Evolutionary conservation across 345 rosid species (phyloP).

Genomic region (Hibiscus trionum): DNA sequence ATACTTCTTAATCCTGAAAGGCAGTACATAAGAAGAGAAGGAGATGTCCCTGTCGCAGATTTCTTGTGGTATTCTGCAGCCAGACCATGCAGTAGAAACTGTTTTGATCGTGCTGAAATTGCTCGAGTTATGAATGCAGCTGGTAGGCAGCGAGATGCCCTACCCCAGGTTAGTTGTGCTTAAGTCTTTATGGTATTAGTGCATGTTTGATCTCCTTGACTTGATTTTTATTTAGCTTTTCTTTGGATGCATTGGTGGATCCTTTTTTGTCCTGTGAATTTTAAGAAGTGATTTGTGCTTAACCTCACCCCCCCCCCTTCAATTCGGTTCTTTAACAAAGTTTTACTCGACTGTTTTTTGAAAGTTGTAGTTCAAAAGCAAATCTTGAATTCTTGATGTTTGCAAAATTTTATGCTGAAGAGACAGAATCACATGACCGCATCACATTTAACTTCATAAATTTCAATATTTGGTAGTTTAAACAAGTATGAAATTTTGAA

Average conservation of each 20-base stretch:
- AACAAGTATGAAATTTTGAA: background rate
- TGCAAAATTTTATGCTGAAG: background rate
- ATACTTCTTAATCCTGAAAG: conserved; percentile 86
- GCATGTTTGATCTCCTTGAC: conserved; percentile 2
- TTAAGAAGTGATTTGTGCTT: background rate
- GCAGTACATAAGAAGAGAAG: conserved; percentile 73
- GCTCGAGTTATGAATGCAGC: conserved; percentile 96
- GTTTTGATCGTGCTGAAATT: conserved; percentile 91
- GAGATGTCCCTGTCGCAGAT: conserved; percentile 82
- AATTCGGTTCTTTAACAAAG: background rate
- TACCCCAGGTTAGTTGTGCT: conserved; percentile 58
- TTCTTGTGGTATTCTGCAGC: conserved; percentile 94
- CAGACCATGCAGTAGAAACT: conserved; percentile 87
- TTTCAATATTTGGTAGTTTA: background rate
- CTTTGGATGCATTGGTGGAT: background rate
- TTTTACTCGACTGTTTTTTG: background rate
- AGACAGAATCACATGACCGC: background rate
- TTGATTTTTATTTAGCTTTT: background rate
- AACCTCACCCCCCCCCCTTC: background rate
- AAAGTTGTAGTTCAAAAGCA: background rate
- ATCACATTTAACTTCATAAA: background rate
- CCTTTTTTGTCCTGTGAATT: background rate
- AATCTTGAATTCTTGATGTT: too few relatives aligned
- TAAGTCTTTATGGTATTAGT: conserved; percentile 5
- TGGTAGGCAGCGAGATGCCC: conserved; percentile 77